phyloP scores from a whole-genome alignment of 2,329 filamentous ascomycete species.

The Nakataea oryzae region DNA sequence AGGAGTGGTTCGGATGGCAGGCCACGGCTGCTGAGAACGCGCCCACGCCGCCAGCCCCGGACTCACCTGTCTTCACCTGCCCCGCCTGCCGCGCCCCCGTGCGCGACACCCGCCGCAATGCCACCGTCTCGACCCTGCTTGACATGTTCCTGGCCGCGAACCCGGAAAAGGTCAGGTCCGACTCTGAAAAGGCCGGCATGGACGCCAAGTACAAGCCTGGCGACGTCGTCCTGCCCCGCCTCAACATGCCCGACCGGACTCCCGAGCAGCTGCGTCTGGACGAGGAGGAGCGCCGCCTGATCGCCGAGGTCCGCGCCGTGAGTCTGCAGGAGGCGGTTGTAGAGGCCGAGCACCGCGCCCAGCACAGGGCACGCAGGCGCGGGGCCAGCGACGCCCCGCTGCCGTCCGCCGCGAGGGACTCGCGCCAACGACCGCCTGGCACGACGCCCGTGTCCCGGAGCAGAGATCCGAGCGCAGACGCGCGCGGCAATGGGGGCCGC shows the following conservation, averaged over 20 bases:
- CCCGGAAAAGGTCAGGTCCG: slow-evolving; percentile 60
- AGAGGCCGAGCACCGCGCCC: slow-evolving; percentile 18
- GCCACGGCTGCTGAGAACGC: slow-evolving; percentile 44
- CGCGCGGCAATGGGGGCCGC: slow-evolving; percentile 13
- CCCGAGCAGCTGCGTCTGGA: slow-evolving; percentile 43
- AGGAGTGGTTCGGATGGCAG: slow-evolving; percentile 90
- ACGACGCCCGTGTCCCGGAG: background rate
- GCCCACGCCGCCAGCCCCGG: slow-evolving; percentile 35
- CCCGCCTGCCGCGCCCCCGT: slow-evolving; percentile 84
- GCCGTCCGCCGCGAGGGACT: slow-evolving; percentile 3
- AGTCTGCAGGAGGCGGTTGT: slow-evolving; percentile 61
- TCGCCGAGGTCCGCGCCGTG: slow-evolving; percentile 62
- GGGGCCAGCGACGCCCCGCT: background rate
- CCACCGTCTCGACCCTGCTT: slow-evolving; percentile 77
- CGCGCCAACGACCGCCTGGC: slow-evolving; percentile 4
- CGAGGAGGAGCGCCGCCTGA: slow-evolving; percentile 56
- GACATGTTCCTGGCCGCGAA: slow-evolving; percentile 80
- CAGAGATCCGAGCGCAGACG: slow-evolving; percentile 8
- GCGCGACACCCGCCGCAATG: slow-evolving; percentile 80
- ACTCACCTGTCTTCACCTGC: slow-evolving; percentile 63
- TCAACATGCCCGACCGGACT: slow-evolving; percentile 39
- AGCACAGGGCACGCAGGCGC: background rate
- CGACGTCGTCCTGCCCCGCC: slow-evolving; percentile 64
- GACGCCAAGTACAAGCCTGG: slow-evolving; percentile 68
- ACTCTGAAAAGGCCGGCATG: slow-evolving; percentile 68